A percentile compares a stretch with the other conserved stretches of the same genome.
These are phyloP conservation scores for Karstenula rhodostoma DNA, from an alignment of 2,329 filamentous ascomycete genomes.

Conservation along the genomic window DNA sequence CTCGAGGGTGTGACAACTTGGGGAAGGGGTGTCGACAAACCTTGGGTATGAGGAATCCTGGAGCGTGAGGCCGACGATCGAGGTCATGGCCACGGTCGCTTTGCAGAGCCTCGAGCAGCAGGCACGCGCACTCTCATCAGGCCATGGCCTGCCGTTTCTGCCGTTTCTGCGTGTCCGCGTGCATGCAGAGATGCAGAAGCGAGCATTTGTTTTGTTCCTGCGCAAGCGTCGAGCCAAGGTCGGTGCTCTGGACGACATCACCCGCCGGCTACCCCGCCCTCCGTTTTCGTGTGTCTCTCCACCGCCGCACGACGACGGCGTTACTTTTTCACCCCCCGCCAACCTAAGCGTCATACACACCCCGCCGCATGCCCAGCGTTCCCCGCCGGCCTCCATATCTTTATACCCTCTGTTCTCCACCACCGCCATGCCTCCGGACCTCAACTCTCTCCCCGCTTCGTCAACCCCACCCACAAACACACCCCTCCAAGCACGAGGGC, in stretches of 20 bases:
- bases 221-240: conserved; percentile 8
- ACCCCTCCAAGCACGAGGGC: conserved; percentile 31
- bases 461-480: conserved; percentile 47
- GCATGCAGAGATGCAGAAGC: not conserved
- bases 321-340: not conserved
- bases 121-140: not conserved
- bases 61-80: too few species aligned
- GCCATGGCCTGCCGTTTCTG: not conserved
- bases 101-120: not conserved
- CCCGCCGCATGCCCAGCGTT: not conserved
- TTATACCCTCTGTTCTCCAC: not conserved
- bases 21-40: too few species aligned
- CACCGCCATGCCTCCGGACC: conserved; percentile 61
- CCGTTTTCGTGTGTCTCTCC: conserved; percentile 1
- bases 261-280: conserved; percentile 2
- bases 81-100: not conserved
- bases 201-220: not conserved
- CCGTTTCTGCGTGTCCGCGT: too few species aligned
- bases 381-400: conserved; percentile 2
- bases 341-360: conserved; percentile 1
- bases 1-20: too few species aligned
- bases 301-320: conserved; percentile 4
- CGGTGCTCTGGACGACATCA: not conserved
- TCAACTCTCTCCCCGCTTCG: conserved; percentile 64
- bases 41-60: too few species aligned